Base-by-base conservation (phyloP, 1,284 basidiomycete genomes). In the Ceratobasidium theobromae region DNA sequence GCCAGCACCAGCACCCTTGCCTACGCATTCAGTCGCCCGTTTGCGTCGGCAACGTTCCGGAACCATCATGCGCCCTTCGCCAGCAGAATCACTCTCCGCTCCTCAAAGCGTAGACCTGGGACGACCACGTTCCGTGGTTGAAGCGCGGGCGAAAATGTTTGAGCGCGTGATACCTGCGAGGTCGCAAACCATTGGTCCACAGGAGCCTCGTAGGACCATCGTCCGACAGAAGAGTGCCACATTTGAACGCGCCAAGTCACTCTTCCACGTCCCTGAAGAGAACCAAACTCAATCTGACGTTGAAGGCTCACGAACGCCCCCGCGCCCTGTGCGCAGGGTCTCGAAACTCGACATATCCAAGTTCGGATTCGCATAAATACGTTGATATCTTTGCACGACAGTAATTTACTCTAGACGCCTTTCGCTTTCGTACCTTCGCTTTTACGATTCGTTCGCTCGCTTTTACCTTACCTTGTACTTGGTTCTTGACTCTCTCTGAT, bases 271-370 rank as follows among this genome's bases (percentile, higher is more conserved):
- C 12, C 32, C 55, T 3, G 66, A 62, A 28, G 58, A 62, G 28
- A 21, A 38, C 35, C 11, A 33, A 27, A 27, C 8, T 28, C 43
- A 48, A 14, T 40, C 46, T 14, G 32, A 28, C 4, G 35, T 45
- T 3, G 58, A 62, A 23, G 58, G 58, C 18, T 51, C 58, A 9
- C 30, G 23, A 18, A 62, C 58, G 3, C 58, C 58, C 14, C 48
- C 58, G 3, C 46, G 33, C 23, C 33, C 46, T 28, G 27, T 41
- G 70, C 74, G 67, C 18, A 60, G 70, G n/a, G 66, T 71, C 9
- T 69, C 71, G 18, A 79, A 76, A 66, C 72, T 78, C 18, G 76
- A 81, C 67, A 74, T 75, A 45, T 77, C 78, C 51, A 77, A 72
- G 69, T 75, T 77, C 72, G 73, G 76, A 51, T 76, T 77, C 57